Evolutionary conservation across 345 rosid species (phyloP).

Genomic region (Salix viminalis): DNA sequence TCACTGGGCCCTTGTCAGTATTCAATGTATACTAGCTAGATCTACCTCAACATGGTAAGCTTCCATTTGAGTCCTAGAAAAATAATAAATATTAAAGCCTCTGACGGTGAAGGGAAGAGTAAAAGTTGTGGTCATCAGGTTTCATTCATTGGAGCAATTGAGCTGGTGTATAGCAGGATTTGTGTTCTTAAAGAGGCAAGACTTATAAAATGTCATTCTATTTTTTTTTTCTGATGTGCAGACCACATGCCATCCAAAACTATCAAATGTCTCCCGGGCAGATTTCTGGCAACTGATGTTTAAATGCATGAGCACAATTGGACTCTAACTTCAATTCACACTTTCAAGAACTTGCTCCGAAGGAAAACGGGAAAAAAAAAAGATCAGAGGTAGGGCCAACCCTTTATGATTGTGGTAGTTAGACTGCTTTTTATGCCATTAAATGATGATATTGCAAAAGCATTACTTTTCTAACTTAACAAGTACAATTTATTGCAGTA

Average conservation of each 20-base stretch:
- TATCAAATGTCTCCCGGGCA: neutral
- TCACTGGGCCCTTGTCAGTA: neutral
- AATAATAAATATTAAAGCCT: neutral
- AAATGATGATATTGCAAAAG: no score
- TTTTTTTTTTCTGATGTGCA: neutral
- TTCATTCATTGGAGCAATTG: neutral
- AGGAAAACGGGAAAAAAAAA: no score
- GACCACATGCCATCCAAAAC: neutral
- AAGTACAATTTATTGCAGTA: no score
- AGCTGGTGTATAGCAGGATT: neutral
- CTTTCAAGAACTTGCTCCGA: no score
- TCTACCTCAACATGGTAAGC: neutral
- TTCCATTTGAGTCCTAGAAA: neutral
- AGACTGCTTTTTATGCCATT: no score
- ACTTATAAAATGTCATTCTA: neutral
- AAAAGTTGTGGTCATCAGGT: neutral
- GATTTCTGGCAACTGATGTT: neutral
- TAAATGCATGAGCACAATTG: neutral
- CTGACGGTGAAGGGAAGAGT: neutral
- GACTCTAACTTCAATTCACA: no score
- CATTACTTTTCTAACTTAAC: no score
- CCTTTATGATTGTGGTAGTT: no score
- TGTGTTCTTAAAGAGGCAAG: neutral
- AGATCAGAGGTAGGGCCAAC: no score
- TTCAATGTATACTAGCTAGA: neutral